These are phyloP conservation scores for Cordyceps tenuipes DNA, from an alignment of 2,329 filamentous ascomycete species.

Conservation along the genomic window DNA sequence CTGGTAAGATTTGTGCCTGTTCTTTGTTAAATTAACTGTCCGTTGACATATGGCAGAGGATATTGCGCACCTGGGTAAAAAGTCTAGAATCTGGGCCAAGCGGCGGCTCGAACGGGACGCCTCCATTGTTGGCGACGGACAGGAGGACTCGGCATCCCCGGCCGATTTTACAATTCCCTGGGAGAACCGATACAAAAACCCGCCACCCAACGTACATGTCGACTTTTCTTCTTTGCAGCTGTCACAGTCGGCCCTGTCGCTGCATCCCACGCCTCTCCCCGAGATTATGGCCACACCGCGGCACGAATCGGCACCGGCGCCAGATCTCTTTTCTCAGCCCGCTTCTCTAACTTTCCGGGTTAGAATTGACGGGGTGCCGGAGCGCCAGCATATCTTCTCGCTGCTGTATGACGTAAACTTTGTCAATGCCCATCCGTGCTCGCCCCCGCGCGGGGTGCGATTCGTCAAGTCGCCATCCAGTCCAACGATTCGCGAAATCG, in stretches of 20 bases:
- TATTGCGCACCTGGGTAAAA: conserved; percentile 40
- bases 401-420: conserved; percentile 54
- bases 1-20: conserved; percentile 29
- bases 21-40: not conserved
- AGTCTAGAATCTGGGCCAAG: conserved; percentile 55
- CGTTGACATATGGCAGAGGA: conserved; percentile 31
- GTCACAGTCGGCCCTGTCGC: conserved; percentile 33
- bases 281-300: conserved; percentile 31
- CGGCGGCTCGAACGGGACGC: conserved; percentile 51
- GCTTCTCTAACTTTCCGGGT: conserved; percentile 29
- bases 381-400: conserved; percentile 34
- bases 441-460: conserved; percentile 47
- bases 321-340: conserved; percentile 27
- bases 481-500: conserved; percentile 50
- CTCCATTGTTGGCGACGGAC: conserved; percentile 49
- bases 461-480: conserved; percentile 52
- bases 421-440: conserved; percentile 58
- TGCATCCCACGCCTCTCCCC: conserved; percentile 35
- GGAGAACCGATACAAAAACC: conserved; percentile 43
- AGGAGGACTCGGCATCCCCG: conserved; percentile 45
- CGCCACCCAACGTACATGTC: conserved; percentile 39
- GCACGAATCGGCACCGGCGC: conserved; percentile 25
- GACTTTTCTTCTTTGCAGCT: conserved; percentile 45
- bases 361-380: conserved; percentile 29
- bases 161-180: conserved; percentile 56